A percentile compares a stretch with the other conserved stretches of the same genome.
phyloP scores from a whole-genome alignment of 495 filamentous ascomycete species.

The Tuber umbilicatum region DNA sequence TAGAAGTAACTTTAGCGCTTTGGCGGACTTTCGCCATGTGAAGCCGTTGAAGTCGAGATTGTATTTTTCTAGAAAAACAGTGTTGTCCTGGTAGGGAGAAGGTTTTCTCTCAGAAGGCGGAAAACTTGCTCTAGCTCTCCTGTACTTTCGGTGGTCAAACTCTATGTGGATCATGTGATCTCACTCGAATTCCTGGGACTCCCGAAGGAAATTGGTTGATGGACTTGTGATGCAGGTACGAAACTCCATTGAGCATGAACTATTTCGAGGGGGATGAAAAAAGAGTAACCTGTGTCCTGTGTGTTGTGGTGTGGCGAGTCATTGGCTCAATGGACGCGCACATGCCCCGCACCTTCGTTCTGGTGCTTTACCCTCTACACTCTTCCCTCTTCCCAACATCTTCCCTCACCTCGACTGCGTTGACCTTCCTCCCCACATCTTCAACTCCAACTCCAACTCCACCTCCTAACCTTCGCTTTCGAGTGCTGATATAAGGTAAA shows the following conservation, averaged over 20 bases:
- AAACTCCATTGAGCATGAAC: neutral
- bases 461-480: neutral
- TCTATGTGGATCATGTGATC: neutral
- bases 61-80: neutral
- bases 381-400: neutral
- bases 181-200: neutral
- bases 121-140: neutral
- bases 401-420: neutral
- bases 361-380: neutral
- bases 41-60: neutral
- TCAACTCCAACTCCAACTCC: neutral
- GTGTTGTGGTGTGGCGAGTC: neutral
- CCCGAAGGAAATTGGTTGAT: neutral
- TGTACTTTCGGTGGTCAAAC: neutral
- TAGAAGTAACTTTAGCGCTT: no score
- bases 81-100: neutral
- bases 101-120: neutral
- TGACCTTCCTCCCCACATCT: neutral
- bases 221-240: neutral
- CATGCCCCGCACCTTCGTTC: neutral
- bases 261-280: neutral
- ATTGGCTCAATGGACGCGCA: neutral
- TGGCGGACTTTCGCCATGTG: neutral
- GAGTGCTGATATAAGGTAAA: neutral
- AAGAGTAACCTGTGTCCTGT: neutral